Evolutionary conservation across 805 yeast genomes (phyloP), one percentile per base, ranked within the genome.

Genomic region (Debaryomyces hansenii): DNA sequence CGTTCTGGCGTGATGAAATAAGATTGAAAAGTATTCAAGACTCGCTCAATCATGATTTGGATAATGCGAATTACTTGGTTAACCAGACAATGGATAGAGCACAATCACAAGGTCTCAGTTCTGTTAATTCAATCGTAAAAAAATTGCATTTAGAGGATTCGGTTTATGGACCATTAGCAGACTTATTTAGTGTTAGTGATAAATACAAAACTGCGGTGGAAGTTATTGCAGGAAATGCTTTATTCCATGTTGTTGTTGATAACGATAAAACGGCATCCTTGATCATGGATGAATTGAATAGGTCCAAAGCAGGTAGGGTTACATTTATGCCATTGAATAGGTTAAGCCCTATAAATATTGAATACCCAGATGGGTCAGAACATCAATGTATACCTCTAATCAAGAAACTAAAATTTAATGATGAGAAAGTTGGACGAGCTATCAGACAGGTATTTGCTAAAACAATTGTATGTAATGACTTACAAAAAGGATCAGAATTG

Each of bases 261-360:
- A 83, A 77, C 36, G 96, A 92, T 50, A 83, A 78, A 43, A 88
- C 96, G 2, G 98, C 97, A 0, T 75, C 89, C 9, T 62, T 79
- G 14, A 64, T 92, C 3, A 86, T 91, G 86, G 85, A 84, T 37
- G 90, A 89, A 60, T 71, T 94, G 47, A 75, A 77, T 5, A 72
- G 85, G 43, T 82, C 79, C 49, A 82, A 80, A 50, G 77, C 84
- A 5, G 98, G 98, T 1, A 77, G 97, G 57, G 91, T 87, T 0
- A 90, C 98, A 0, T 90, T 94, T 56, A 83, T 94, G 72, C 98
- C 99, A 1, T 69, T 94, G 51, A 89, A 90, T 59, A 74, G 95
- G 55, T 58, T 94, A 12, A 53, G 62, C 5, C 71, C 76, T 18
- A 58, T 63, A 28, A 59, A 63, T 8, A 64, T 74, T 12, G 56